These are phyloP conservation scores for Colletotrichum godetiae DNA, from an alignment of 2,329 filamentous ascomycete species.

Conservation along the genomic window DNA sequence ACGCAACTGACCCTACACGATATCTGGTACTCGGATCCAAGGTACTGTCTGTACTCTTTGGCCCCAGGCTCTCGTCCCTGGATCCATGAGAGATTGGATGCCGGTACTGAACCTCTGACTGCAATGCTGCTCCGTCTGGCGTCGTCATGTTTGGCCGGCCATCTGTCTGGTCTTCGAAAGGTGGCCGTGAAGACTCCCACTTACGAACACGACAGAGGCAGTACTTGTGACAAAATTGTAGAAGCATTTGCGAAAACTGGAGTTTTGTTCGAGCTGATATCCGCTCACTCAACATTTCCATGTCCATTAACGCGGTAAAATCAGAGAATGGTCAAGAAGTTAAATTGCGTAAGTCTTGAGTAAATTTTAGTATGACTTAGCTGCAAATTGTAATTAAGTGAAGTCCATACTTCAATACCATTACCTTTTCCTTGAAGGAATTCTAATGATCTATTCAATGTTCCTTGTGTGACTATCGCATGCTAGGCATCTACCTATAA, in stretches of 20 bases:
- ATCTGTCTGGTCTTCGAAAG: neutral
- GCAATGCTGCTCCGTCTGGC: neutral
- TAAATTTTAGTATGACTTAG: no score
- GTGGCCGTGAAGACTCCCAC: neutral
- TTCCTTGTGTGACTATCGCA: no score
- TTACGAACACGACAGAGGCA: neutral
- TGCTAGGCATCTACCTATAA: no score
- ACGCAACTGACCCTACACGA: neutral
- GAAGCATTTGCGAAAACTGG: neutral
- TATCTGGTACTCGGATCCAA: neutral
- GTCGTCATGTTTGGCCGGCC: neutral
- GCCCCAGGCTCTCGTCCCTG: neutral
- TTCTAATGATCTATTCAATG: no score
- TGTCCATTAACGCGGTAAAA: neutral
- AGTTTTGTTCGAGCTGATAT: neutral
- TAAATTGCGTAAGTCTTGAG: no score
- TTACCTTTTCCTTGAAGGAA: no score
- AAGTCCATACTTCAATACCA: no score
- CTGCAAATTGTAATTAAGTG: no score
- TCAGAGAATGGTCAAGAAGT: no score
- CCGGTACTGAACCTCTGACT: neutral
- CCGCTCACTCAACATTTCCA: neutral
- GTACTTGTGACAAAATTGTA: neutral
- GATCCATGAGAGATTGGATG: neutral
- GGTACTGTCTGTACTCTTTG: neutral